Conservation (phyloP, 2,329 filamentous ascomycete genomes). For the Claviceps quebecensis region DNA sequence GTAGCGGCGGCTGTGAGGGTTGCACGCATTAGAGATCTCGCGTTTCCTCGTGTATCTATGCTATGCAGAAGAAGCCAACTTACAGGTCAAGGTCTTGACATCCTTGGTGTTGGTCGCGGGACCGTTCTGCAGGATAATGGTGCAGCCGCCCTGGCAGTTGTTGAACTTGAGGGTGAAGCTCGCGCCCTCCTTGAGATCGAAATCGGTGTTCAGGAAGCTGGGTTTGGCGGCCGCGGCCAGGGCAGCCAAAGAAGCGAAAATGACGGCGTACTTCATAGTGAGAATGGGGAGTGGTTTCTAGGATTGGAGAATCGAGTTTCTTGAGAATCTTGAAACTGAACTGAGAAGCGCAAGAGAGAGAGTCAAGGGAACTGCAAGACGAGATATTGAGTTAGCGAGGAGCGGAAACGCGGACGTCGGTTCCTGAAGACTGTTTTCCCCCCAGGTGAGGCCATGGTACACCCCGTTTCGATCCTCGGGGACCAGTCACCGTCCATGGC, state of each 20-base stretch:
- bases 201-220: constrained; percentile 18
- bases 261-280: constrained; percentile 24
- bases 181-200: constrained; percentile 15
- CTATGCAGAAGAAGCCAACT: constrained; percentile 3
- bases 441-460: too few species aligned
- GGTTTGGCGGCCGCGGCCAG: constrained; percentile 17
- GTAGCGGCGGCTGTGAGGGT: constrained; percentile 9
- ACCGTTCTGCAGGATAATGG: constrained; percentile 21
- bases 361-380: too few species aligned
- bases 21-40: not conserved
- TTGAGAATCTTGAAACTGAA: too few species aligned
- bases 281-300: not conserved
- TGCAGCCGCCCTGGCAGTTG: constrained; percentile 21
- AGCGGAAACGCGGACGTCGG: too few species aligned
- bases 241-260: constrained; percentile 16
- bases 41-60: not conserved
- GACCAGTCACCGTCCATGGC: too few species aligned
- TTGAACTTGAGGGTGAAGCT: constrained; percentile 19
- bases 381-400: too few species aligned
- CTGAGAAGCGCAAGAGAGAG: too few species aligned
- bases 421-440: too few species aligned
- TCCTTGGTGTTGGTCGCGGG: constrained; percentile 14
- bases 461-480: too few species aligned
- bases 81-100: constrained; percentile 19
- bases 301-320: too few species aligned